Evolutionary conservation across 129 eudicot species (phyloP).

Genomic region (Erigeron canadensis): DNA sequence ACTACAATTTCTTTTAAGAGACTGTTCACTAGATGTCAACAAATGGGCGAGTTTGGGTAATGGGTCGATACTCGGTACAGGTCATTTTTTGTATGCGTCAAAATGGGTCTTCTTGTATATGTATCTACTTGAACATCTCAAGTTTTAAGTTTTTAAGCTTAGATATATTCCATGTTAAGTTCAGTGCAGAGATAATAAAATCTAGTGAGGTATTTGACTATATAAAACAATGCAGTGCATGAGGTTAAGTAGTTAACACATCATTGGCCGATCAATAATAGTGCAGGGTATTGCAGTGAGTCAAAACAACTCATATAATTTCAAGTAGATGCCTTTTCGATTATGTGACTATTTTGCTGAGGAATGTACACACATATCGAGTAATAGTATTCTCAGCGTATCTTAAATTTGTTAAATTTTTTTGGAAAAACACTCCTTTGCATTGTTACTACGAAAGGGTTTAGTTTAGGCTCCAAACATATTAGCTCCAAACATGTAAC

Average conservation of each 20-base stretch:
- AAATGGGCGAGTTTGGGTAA: not conserved
- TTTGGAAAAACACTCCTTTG: not conserved
- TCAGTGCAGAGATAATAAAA: not conserved
- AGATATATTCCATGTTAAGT: not conserved
- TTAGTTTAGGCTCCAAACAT: not conserved
- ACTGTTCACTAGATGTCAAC: not conserved
- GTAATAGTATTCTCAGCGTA: not conserved
- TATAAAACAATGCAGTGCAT: not conserved
- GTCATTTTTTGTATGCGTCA: not conserved
- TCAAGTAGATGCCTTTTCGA: not conserved
- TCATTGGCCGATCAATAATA: not conserved
- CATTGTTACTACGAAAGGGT: not conserved
- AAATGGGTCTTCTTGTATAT: not conserved
- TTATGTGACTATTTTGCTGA: not conserved
- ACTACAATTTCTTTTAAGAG: constrained; percentile 4
- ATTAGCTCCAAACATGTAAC: not conserved
- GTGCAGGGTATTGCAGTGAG: not conserved
- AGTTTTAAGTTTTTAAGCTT: not conserved
- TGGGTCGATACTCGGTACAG: not conserved
- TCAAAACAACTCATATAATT: constrained; percentile 5
- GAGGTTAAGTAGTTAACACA: not conserved
- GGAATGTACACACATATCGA: not conserved
- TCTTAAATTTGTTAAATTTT: not conserved
- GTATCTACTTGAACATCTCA: not conserved
- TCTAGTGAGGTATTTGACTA: not conserved